A percentile compares a stretch with the other conserved stretches of the same genome.
These are phyloP conservation scores for Boletus barrowsii DNA, from an alignment of 768 basidiomycete species.

Conservation along the genomic window DNA sequence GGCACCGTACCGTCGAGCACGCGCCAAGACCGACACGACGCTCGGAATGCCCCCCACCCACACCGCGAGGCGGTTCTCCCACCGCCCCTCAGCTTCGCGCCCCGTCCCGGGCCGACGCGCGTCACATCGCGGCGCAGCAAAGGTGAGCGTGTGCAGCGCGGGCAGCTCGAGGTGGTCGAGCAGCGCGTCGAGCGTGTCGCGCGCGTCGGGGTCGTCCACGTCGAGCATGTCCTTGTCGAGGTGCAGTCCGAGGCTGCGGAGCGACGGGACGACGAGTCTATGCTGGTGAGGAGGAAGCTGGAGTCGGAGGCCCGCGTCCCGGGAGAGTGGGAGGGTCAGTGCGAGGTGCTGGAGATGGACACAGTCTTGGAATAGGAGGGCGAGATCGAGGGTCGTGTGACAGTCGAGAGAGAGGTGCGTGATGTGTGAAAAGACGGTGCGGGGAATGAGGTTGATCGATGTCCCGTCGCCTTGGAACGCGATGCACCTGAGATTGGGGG, in stretches of 20 bases:
- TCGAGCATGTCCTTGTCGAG: conserved; percentile 22
- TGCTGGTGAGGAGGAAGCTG: conserved; percentile 1
- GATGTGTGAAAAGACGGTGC: conserved; percentile 13
- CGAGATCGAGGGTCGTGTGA: conserved; percentile 17
- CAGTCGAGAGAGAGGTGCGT: conserved; percentile 25
- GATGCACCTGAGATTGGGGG: conserved; percentile 18
- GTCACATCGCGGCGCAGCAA: conserved; percentile 5
- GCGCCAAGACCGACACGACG: conserved; percentile 13
- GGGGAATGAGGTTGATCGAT: conserved; percentile 17
- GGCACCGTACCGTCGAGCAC: conserved; percentile 1
- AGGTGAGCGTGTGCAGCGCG: conserved; percentile 11
- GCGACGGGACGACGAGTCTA: conserved; percentile 1
- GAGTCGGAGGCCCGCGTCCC: conserved; percentile 9
- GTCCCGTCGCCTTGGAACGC: conserved; percentile 12
- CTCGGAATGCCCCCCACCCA: conserved; percentile 18
- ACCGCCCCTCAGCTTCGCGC: background rate
- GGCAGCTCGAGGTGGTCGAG: conserved; percentile 24
- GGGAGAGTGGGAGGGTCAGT: conserved; percentile 11
- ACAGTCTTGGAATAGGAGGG: conserved; percentile 18
- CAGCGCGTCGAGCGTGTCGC: conserved; percentile 15
- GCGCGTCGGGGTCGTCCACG: conserved; percentile 15
- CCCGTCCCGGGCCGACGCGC: background rate
- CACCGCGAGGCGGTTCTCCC: background rate
- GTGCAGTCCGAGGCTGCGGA: conserved; percentile 15
- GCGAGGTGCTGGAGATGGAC: conserved; percentile 13